Base-by-base conservation (phyloP, 2,329 filamentous ascomycete genomes). In the Cladosporium sp. region DNA sequence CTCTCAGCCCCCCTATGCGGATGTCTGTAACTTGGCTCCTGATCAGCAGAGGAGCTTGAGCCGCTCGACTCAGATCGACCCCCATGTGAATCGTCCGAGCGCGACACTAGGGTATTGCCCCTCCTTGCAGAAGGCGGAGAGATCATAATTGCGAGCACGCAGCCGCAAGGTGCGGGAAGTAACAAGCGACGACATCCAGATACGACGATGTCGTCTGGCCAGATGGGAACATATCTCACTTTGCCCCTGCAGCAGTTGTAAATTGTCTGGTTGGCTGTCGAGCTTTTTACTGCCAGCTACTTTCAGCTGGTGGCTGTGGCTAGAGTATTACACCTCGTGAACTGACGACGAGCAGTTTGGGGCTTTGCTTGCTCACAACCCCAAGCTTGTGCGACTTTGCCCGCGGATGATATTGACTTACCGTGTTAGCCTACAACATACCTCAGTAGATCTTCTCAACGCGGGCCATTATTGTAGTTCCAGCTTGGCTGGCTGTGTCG, bases 21-120 rank as follows among this genome's bases (percentile, higher is more conserved):
- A 29, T 55, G 21, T 55, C 23, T n/a, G 28, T 55, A n/a, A 5
- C 46, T 46, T 21, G 40, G 50, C 61, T 63, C 61, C 61, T 63
- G 61, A 63, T 63, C 61, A 55, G 50, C 61, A 49, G 21, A 33
- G 28, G 33, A 46, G 59, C 29, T 37, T 26, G n/a, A 53, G 35
- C 23, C 50, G 21, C 28, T 21, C 33, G 37, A 44, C n/a, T 35
- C 50, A 44, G 61, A 63, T 63, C 61, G 50, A 56, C 28, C 28
- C 40, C 40, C 61, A 63, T 63, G 61, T 63, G 50, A 63, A 44
- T 56, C 37, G 61, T 63, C 50, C 61, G 61, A 63, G 61, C 61
- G 55, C 50, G 5, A 18, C 61, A 40, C 61, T 63, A 63, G 23
- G 50, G 44, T 63, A 28, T 52, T 56, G 50, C 61, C 61, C 61